Percentiles rank a stretch among this genome's conserved stretches.
These are phyloP conservation scores for Scutellaria galericulata DNA, from an alignment of 257 asterid genomes.

Conservation along the genomic window DNA sequence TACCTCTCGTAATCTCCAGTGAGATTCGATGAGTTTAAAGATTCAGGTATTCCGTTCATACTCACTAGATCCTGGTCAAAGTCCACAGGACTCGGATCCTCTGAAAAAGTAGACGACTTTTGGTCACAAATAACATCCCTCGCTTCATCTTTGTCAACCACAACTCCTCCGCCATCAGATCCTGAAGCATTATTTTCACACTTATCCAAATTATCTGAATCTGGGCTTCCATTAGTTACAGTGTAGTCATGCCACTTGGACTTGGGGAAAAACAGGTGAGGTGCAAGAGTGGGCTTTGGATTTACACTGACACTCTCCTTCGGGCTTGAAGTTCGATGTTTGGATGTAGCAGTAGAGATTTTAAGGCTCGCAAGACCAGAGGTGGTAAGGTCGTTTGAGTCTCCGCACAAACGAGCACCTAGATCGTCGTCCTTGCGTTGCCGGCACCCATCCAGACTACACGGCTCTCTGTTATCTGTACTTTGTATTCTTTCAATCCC, in stretches of 20 bases:
- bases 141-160: constrained; percentile 31
- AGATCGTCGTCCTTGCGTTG: not conserved
- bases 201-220: constrained; percentile 33
- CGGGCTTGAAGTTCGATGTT: constrained; percentile 27
- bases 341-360: constrained; percentile 34
- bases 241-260: constrained; percentile 35
- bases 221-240: constrained; percentile 29
- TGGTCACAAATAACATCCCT: constrained; percentile 13
- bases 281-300: constrained; percentile 36
- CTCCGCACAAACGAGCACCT: constrained; percentile 25
- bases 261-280: constrained; percentile 49
- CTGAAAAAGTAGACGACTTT: constrained; percentile 31
- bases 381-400: constrained; percentile 37
- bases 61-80: constrained; percentile 32
- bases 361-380: constrained; percentile 34
- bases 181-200: constrained; percentile 33
- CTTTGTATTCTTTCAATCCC: constrained; percentile 20
- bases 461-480: not conserved
- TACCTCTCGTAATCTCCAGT: constrained; percentile 65
- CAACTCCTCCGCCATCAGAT: constrained; percentile 32
- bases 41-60: constrained; percentile 39
- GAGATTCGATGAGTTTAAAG: constrained; percentile 54
- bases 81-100: constrained; percentile 29
- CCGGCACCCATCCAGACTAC: too few species aligned
- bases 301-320: constrained; percentile 28